Evolutionary conservation across 257 asterid species (phyloP).

Genomic region (Prunella vulgaris): DNA sequence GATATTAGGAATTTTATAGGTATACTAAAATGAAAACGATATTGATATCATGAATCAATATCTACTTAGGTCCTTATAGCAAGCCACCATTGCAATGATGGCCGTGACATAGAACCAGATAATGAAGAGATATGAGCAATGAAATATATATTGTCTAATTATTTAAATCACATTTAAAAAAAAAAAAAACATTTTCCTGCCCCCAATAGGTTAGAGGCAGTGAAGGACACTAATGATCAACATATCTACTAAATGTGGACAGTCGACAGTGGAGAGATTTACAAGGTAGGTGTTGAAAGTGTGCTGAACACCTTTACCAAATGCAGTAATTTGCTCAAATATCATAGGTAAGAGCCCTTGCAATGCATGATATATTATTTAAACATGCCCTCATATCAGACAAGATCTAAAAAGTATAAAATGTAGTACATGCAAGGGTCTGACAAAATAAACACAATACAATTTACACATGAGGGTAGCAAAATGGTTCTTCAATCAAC

Average conservation of each 20-base stretch:
- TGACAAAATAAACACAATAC: not conserved
- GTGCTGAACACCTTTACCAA: too few relatives aligned
- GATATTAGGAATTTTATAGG: not conserved
- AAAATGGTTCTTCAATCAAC: conserved; percentile 1
- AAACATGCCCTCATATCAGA: too few relatives aligned
- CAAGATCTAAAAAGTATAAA: not conserved
- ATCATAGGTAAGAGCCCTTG: too few relatives aligned
- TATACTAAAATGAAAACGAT: not conserved
- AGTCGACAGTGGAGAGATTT: too few relatives aligned
- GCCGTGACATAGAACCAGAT: not conserved
- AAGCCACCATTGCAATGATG: not conserved
- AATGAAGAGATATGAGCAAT: not conserved
- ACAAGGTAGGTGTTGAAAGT: too few relatives aligned
- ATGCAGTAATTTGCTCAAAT: not conserved
- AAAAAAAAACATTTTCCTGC: too few relatives aligned
- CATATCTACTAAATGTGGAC: too few relatives aligned
- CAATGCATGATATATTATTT: too few relatives aligned
- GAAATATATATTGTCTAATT: too few relatives aligned
- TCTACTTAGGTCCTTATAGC: not conserved
- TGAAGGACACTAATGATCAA: too few relatives aligned
- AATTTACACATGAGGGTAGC: not conserved
- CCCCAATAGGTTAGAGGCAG: too few relatives aligned
- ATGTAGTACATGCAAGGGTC: not conserved
- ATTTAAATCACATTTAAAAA: too few relatives aligned
- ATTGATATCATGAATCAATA: not conserved